These are phyloP conservation scores for Lotmaria passim DNA, from an alignment of 208 protist genomes.

Conservation along the genomic window DNA sequence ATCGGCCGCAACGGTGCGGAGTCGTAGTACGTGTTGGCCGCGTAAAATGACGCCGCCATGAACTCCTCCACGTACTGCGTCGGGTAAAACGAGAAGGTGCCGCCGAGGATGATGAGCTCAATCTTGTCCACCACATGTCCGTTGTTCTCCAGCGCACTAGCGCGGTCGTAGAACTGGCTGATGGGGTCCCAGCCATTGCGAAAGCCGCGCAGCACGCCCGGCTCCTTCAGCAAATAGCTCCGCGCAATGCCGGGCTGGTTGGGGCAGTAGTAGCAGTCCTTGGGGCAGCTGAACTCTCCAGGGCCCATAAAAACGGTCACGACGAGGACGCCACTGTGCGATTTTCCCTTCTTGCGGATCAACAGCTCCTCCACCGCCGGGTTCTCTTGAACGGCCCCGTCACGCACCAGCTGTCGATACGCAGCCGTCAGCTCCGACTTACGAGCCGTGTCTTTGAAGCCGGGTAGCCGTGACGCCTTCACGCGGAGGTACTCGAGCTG, in stretches of 20 bases:
- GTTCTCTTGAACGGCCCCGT: slow-evolving; percentile 50
- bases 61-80: slow-evolving; percentile 95
- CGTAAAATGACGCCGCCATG: slow-evolving; percentile 89
- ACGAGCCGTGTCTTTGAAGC: slow-evolving; percentile 85
- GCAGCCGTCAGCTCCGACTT: slow-evolving; percentile 90
- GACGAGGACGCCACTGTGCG: slow-evolving; percentile 92
- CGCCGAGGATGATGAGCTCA: slow-evolving; percentile 99
- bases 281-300: slow-evolving; percentile 91
- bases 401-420: slow-evolving; percentile 82
- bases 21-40: slow-evolving; percentile 92
- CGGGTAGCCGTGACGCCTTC: slow-evolving; percentile 75
- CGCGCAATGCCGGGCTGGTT: slow-evolving; percentile 91
- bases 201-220: slow-evolving; percentile 90
- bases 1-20: slow-evolving; percentile 61
- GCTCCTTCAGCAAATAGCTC: slow-evolving; percentile 93
- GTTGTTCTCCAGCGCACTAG: slow-evolving; percentile 90
- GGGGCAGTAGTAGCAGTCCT: slow-evolving; percentile 95
- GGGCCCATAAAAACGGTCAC: slow-evolving; percentile 94
- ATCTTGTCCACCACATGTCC: slow-evolving; percentile 96
- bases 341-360: slow-evolving; percentile 84
- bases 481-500: slow-evolving; percentile 81
- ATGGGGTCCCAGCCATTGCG: slow-evolving; percentile 92
- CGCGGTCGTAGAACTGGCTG: slow-evolving; percentile 91
- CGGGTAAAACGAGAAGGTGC: slow-evolving; percentile 99
- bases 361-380: slow-evolving; percentile 70